Evolutionary conservation across 495 filamentous ascomycete species (phyloP), one percentile per base, ranked within the genome.

Genomic region (Margaritispora aquatica): DNA sequence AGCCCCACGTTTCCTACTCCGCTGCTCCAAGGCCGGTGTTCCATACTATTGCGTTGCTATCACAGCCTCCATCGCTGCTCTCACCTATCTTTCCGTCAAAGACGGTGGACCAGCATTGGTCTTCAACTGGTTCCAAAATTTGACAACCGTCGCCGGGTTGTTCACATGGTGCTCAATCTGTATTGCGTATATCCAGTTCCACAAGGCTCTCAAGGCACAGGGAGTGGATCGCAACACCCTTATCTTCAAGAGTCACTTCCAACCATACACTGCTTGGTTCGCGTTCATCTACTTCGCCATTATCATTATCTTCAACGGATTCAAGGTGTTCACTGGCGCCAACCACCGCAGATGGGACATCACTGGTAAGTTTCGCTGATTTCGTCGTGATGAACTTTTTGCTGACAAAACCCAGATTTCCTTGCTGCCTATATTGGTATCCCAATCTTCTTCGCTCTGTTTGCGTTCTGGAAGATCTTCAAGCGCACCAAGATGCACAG

Each of bases 261-360:
- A 88, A 70, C 86, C 86, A 26, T 88, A 84, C 68, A 71, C 78
- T 13, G 84, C 84, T 1, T 89, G 79, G 74, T 70, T 79, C 46
- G 75, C 80, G 3, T 72, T 88, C 61, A 62, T 73, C 34, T 85
- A 80, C 65, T 87, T 85, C 59, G 72, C 70, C 31, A 60, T 77
- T 8, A 75, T 83, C 49, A 75, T 79, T 47, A 26, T 81, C 55
- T 81, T 80, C 67, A 85, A 83, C 57, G 80, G 82, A 0, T 79
- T 83, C 61, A 64, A 76, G 26, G 76, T 78, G 51, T 83, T 80
- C 60, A 53, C 58, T 74, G 78, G 49, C 68, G 69, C 15, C 69
- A 47, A 61, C 31, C 61, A 67, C 49, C 26, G 69, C n/a, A 67
- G 73, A 54, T 78, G 79, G 69, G 68, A 71, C 64, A 63, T 73